Evolutionary conservation across 2,329 filamentous ascomycete genomes (phyloP).

Genomic region (Allantophomopsis cytisporea): DNA sequence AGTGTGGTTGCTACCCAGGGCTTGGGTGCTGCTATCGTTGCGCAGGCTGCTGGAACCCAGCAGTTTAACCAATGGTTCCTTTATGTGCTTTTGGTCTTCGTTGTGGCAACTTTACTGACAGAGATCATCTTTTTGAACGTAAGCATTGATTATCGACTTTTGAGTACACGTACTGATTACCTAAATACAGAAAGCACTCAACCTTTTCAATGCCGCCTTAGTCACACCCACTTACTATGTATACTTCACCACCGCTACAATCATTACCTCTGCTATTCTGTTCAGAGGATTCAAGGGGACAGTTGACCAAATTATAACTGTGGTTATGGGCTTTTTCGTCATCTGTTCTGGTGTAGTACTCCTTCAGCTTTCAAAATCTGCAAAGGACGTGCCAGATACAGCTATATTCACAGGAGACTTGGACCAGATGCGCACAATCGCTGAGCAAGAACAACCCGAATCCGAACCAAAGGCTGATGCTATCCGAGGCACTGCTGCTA

Average conservation of each 20-base stretch:
- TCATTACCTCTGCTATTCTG: conserved; percentile 82
- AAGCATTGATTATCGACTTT: conserved; percentile 26
- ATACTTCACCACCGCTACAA: conserved; percentile 92
- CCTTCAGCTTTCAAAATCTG: conserved; percentile 91
- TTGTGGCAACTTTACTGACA: conserved; percentile 74
- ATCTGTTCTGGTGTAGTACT: conserved; percentile 91
- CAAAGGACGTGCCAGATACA: conserved; percentile 90
- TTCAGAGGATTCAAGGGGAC: conserved; percentile 93
- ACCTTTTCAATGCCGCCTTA: conserved; percentile 90
- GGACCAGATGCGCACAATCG: conserved; percentile 89
- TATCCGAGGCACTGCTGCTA: conserved; percentile 79
- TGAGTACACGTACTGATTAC: background rate
- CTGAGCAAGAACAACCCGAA: conserved; percentile 91
- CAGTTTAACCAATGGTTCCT: conserved; percentile 98
- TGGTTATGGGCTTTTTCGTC: conserved; percentile 84
- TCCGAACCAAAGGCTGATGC: conserved; percentile 93
- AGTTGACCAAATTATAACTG: conserved; percentile 64
- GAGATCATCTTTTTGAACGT: conserved; percentile 96
- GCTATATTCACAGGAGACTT: conserved; percentile 88
- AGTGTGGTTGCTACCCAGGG: conserved; percentile 94
- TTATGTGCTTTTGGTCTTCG: conserved; percentile 84
- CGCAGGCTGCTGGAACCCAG: conserved; percentile 64
- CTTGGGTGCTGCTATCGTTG: conserved; percentile 78
- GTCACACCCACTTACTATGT: conserved; percentile 99
- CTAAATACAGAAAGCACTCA: conserved; percentile 78